Percentiles rank a stretch among this genome's conserved stretches.
Evolutionary conservation across 257 asterid genomes (phyloP).

Genomic region (Thymus mandschuricus): DNA sequence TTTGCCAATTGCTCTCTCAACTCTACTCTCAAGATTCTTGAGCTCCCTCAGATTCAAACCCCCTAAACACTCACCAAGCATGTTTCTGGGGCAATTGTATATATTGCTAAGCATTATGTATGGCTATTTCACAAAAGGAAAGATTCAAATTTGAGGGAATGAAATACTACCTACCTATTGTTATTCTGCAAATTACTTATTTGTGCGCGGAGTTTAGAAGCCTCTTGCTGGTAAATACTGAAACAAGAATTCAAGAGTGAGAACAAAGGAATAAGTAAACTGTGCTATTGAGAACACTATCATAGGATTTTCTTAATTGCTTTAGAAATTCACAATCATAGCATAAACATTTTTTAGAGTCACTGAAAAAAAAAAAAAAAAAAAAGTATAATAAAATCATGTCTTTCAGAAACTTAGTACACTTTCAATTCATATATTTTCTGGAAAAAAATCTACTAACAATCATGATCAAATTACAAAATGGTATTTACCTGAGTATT

Average conservation of each 20-base stretch:
- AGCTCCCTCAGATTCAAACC: slow-evolving; percentile 58
- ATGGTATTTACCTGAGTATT: slow-evolving; percentile 69
- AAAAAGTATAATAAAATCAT: too few relatives aligned
- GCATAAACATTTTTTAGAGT: too few relatives aligned
- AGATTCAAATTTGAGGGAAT: too few relatives aligned
- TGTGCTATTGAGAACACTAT: too few relatives aligned
- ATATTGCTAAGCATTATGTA: too few relatives aligned
- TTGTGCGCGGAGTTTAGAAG: slow-evolving; percentile 71
- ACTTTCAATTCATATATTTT: too few relatives aligned
- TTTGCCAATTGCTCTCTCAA: slow-evolving; percentile 73
- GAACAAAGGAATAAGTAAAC: too few relatives aligned
- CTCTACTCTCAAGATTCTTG: slow-evolving; percentile 69
- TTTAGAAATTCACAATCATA: too few relatives aligned
- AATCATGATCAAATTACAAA: background rate
- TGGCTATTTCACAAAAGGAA: background rate
- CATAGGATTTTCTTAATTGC: too few relatives aligned
- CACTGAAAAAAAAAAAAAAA: background rate
- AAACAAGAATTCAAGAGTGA: background rate
- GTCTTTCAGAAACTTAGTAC: too few relatives aligned
- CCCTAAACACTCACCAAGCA: slow-evolving; percentile 81
- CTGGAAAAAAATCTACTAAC: background rate
- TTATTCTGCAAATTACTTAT: slow-evolving; percentile 74
- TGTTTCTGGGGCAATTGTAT: slow-evolving; percentile 51
- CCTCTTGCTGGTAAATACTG: slow-evolving; percentile 92
- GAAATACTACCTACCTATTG: slow-evolving; percentile 62